A percentile compares a stretch with the other conserved stretches of the same genome.
phyloP scores from a whole-genome alignment of 371 early-diverging fungal species.

The Encephalitozoon cuniculi region DNA sequence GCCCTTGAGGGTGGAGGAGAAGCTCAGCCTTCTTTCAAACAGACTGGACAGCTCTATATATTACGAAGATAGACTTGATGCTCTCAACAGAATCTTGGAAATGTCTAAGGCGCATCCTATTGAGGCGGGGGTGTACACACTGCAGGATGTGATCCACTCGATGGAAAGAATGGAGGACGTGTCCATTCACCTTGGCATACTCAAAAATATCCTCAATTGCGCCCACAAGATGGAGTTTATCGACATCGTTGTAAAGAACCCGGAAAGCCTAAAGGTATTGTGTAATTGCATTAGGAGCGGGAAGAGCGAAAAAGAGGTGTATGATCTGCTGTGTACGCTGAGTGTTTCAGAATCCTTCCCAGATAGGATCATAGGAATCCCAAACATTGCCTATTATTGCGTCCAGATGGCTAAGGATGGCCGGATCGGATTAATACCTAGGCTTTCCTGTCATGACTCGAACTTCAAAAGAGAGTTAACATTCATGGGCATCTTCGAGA shows the following conservation, averaged over 20 bases:
- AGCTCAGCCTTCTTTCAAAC: not conserved
- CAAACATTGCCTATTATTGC: not conserved
- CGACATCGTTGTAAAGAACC: conserved; percentile 10
- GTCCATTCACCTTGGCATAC: not conserved
- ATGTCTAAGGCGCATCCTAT: not conserved
- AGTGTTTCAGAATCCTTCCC: not conserved
- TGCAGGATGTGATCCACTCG: conserved; percentile 9
- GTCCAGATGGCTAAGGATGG: not conserved
- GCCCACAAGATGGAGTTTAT: conserved; percentile 1
- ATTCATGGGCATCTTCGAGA: conserved; percentile 27
- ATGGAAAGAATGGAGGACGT: conserved; percentile 14
- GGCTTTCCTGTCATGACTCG: not conserved
- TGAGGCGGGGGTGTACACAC: not conserved
- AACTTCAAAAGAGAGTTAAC: conserved; percentile 21
- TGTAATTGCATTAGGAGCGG: not conserved
- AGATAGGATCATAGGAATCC: not conserved
- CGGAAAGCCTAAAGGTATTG: not conserved
- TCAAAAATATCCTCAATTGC: not conserved
- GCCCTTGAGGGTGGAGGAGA: not conserved
- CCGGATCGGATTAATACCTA: not conserved
- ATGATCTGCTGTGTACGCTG: not conserved
- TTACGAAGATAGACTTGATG: conserved; percentile 19
- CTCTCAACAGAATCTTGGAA: conserved; percentile 5
- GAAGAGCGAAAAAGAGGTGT: not conserved
- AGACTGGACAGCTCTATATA: conserved; percentile 1